Conservation (phyloP, 78 protist species). For the Guillardia theta region DNA sequence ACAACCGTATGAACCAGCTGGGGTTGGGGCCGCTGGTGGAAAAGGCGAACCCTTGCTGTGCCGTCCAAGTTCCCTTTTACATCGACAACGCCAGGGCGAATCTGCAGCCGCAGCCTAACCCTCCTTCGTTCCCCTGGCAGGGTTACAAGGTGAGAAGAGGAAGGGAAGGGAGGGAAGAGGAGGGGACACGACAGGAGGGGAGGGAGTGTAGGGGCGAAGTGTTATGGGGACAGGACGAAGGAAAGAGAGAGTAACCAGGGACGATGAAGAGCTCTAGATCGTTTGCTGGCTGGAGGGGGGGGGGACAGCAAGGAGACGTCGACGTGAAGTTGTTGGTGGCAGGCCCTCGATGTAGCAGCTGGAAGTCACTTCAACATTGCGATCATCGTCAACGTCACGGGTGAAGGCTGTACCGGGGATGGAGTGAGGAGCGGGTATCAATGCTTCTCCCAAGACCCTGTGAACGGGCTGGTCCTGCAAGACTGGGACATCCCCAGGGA, state of each 20-base stretch:
- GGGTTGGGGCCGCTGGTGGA: neutral
- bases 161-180: no score
- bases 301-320: no score
- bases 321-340: no score
- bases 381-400: neutral
- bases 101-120: neutral
- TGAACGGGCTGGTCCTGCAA: neutral
- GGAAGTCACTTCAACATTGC: neutral
- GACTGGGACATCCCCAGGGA: slow-evolving; percentile 10
- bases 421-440: neutral
- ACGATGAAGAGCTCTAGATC: no score
- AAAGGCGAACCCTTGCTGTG: neutral
- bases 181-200: no score
- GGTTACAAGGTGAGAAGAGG: slow-evolving; percentile 5
- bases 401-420: neutral
- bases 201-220: no score
- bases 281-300: no score
- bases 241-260: no score
- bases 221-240: no score
- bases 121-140: neutral
- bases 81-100: neutral
- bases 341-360: neutral
- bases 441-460: neutral
- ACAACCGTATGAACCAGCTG: slow-evolving; percentile 39
- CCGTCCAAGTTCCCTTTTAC: neutral